These are phyloP conservation scores for Ambrosia hybrid DNA, from an alignment of 140 eudicot species.

Conservation along the genomic window DNA sequence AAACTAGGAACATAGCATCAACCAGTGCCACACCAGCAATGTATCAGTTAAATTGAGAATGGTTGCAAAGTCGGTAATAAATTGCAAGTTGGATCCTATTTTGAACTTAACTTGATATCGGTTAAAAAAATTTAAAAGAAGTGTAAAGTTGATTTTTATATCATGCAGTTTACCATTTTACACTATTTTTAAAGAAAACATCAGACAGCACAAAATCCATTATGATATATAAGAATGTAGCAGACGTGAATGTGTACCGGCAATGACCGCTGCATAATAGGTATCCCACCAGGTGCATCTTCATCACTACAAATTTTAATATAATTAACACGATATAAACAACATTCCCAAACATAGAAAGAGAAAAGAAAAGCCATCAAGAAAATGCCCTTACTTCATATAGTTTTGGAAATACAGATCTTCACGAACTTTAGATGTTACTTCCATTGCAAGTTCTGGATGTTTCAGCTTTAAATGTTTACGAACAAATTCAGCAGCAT, in stretches of 20 bases:
- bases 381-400: conserved; percentile 60
- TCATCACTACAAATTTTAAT: conserved; percentile 58
- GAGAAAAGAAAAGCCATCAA: background rate
- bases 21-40: conserved; percentile 6
- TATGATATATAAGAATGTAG: background rate
- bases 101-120: background rate
- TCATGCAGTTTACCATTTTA: background rate
- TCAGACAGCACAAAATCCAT: conserved; percentile 12
- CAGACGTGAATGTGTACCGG: conserved; percentile 44
- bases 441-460: conserved; percentile 70
- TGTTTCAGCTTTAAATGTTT: conserved; percentile 92
- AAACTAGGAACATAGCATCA: background rate
- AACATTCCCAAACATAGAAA: background rate
- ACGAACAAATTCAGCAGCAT: conserved; percentile 92
- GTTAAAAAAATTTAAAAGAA: background rate
- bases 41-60: background rate
- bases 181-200: background rate
- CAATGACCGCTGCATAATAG: conserved; percentile 81
- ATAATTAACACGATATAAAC: background rate
- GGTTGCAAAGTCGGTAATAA: background rate
- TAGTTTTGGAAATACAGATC: conserved; percentile 88
- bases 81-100: background rate
- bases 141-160: background rate
- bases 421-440: conserved; percentile 83
- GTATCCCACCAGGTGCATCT: conserved; percentile 94